phyloP scores from a whole-genome alignment of 2,329 filamentous ascomycete genomes.

The Botrytis galanthina region DNA sequence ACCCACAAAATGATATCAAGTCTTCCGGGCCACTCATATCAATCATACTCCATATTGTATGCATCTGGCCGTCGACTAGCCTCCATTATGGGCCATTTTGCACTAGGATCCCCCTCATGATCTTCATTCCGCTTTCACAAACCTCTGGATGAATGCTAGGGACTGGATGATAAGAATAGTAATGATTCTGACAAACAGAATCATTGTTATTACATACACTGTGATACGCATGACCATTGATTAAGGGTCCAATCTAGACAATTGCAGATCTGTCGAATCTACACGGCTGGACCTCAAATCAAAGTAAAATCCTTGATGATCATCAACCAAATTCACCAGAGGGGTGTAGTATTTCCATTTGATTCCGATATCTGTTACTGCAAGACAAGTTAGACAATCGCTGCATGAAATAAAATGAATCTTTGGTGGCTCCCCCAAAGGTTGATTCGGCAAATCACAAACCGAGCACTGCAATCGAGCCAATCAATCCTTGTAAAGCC shows the following conservation, averaged over 20 bases:
- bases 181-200: background rate
- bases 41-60: background rate
- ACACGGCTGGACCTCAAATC: background rate
- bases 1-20: background rate
- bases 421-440: background rate
- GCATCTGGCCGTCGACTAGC: constrained; percentile 8
- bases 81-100: background rate
- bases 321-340: constrained; percentile 2
- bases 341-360: background rate
- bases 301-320: background rate
- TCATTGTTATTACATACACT: constrained; percentile 9
- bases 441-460: constrained; percentile 6
- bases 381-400: constrained; percentile 5
- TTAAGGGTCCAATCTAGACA: constrained; percentile 11
- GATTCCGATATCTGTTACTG: background rate
- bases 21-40: constrained; percentile 4
- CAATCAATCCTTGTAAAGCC: background rate
- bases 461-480: background rate
- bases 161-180: constrained; percentile 8
- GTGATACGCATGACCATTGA: constrained; percentile 8
- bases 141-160: constrained; percentile 5
- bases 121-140: constrained; percentile 5
- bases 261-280: background rate
- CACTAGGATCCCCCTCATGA: constrained; percentile 13
- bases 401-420: constrained; percentile 14